A percentile compares a stretch with the other conserved stretches of the same genome.
Conservation (phyloP, 2,329 filamentous ascomycete genomes). For the Alternaria incomplexa region DNA sequence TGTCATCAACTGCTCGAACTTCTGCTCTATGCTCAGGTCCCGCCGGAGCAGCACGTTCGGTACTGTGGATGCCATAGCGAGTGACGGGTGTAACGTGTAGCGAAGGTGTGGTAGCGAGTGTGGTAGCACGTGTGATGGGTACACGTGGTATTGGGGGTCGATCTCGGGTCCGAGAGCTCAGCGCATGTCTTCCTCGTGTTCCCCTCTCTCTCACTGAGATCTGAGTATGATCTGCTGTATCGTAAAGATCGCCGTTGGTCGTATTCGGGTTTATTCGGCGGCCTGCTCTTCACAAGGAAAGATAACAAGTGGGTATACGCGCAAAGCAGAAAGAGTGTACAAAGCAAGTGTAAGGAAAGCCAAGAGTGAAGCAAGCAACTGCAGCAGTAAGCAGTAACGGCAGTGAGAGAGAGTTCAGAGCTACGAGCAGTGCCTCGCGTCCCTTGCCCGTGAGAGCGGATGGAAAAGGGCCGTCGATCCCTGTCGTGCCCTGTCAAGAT, state of each 20-base stretch:
- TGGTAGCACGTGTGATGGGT: not conserved
- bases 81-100: constrained; percentile 8
- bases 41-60: constrained; percentile 29
- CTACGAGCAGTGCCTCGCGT: not conserved
- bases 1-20: constrained; percentile 38
- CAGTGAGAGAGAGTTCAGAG: not conserved
- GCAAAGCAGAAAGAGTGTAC: not conserved
- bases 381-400: not conserved
- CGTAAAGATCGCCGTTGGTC: not conserved
- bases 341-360: not conserved
- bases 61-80: constrained; percentile 27
- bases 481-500: constrained; percentile 4
- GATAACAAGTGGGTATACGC: not conserved
- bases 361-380: not conserved
- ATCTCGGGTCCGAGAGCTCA: not conserved
- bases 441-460: not conserved
- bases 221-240: not conserved
- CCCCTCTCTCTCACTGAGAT: not conserved
- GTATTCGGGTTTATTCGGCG: not conserved
- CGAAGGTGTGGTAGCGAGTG: not conserved
- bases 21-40: constrained; percentile 37
- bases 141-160: not conserved
- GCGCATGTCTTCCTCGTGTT: not conserved
- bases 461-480: constrained; percentile 1
- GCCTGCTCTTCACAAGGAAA: not conserved